phyloP scores from a whole-genome alignment of 1,284 basidiomycete species.

The Sphagnurus paluster region DNA sequence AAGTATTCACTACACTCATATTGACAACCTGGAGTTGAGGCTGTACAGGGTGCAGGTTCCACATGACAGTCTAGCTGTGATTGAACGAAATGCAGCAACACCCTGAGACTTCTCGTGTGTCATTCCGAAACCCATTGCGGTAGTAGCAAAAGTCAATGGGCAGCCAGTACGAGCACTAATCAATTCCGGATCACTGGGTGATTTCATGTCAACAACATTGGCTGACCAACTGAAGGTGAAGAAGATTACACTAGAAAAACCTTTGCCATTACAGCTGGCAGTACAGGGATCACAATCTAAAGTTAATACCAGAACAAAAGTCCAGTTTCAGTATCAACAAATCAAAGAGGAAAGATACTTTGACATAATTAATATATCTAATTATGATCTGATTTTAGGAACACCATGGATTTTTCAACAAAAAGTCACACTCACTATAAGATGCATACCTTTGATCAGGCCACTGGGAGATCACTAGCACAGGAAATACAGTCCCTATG shows the following conservation, averaged over 20 bases:
- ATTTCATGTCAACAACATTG: constrained; percentile 39
- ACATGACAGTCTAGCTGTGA: constrained; percentile 9
- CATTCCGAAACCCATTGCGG: constrained; percentile 30
- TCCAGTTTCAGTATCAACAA: constrained; percentile 27
- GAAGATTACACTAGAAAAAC: constrained; percentile 18
- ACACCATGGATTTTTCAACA: constrained; percentile 34
- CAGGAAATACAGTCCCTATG: constrained; percentile 34
- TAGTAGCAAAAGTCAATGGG: constrained; percentile 33
- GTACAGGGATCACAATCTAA: constrained; percentile 30
- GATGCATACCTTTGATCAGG: constrained; percentile 25
- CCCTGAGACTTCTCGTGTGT: constrained; percentile 22
- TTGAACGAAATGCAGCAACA: constrained; percentile 21
- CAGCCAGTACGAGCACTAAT: constrained; percentile 24
- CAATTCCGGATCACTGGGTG: constrained; percentile 29
- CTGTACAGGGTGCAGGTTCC: constrained; percentile 2
- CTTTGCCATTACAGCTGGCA: constrained; percentile 30
- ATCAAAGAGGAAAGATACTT: constrained; percentile 29
- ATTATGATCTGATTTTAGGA: constrained; percentile 32
- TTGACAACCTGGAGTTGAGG: not conserved
- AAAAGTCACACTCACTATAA: constrained; percentile 20
- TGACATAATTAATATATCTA: constrained; percentile 31
- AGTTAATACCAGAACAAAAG: constrained; percentile 25
- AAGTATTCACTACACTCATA: not conserved
- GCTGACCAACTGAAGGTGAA: constrained; percentile 32
- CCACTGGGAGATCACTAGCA: constrained; percentile 26